Percentiles rank a stretch among this genome's conserved stretches.
Evolutionary conservation across 2,329 filamentous ascomycete species (phyloP).

Genomic region (Penicillium decumbens): DNA sequence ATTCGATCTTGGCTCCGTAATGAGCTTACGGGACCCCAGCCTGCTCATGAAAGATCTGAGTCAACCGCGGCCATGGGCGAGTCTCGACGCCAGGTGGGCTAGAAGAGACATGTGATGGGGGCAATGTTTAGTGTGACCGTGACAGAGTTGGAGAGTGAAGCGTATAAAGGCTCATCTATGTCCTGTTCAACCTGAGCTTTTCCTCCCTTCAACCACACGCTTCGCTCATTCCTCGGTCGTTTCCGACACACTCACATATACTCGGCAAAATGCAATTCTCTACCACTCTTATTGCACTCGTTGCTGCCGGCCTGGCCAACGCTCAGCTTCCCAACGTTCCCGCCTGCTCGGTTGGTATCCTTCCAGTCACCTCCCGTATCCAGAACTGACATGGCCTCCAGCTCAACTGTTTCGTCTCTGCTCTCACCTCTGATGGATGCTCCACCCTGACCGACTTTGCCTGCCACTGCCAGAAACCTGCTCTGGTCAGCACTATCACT

Average conservation of each 20-base stretch:
- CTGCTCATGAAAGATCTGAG: constrained; percentile 9
- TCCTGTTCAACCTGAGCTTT: constrained; percentile 4
- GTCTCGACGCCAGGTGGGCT: constrained; percentile 8
- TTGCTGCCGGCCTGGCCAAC: constrained; percentile 43
- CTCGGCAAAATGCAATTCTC: constrained; percentile 34
- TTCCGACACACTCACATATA: constrained; percentile 13
- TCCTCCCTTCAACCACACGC: constrained; percentile 4
- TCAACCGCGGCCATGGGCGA: constrained; percentile 17
- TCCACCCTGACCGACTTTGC: constrained; percentile 45
- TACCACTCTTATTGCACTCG: constrained; percentile 33
- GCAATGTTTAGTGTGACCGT: constrained; percentile 10
- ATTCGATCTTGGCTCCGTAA: constrained; percentile 12
- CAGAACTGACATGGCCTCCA: constrained; percentile 19
- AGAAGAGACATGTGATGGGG: constrained; percentile 14
- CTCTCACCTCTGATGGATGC: constrained; percentile 45
- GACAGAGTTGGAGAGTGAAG: constrained; percentile 7
- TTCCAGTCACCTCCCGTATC: neutral
- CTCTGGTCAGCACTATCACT: constrained; percentile 40
- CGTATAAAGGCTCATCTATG: constrained; percentile 21
- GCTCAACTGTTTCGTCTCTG: constrained; percentile 45
- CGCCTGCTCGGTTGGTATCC: constrained; percentile 42
- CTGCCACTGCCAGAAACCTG: constrained; percentile 47
- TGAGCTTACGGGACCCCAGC: constrained; percentile 7
- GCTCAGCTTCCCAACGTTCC: constrained; percentile 47
- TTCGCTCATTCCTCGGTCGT: constrained; percentile 21